A percentile compares a stretch with the other conserved stretches of the same genome.
These are phyloP conservation scores for Picea engelmannii DNA, from an alignment of 83 land plant genomes.

Conservation along the genomic window DNA sequence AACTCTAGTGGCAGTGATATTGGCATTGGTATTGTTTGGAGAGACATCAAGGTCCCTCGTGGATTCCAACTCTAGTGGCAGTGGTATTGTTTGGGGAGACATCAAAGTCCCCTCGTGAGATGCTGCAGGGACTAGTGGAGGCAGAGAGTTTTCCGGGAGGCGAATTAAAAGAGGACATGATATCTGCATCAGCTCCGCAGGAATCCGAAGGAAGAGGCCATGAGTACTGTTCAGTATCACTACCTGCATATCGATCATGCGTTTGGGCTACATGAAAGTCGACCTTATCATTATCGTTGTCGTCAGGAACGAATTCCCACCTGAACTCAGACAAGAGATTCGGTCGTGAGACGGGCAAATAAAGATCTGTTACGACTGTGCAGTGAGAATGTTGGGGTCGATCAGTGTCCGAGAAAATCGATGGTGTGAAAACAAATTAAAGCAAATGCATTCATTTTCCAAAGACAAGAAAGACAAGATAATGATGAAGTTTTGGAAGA, in stretches of 20 bases:
- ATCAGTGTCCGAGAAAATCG: neutral
- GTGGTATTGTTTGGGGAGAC: neutral
- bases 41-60: neutral
- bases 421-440: too few species aligned
- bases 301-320: too few species aligned
- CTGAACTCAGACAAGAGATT: neutral
- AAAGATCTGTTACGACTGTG: neutral
- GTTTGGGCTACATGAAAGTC: too few species aligned
- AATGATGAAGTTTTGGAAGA: conserved; percentile 8
- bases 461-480: neutral
- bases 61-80: neutral
- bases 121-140: neutral
- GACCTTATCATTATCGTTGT: too few species aligned
- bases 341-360: neutral
- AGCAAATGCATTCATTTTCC: neutral
- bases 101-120: too few species aligned
- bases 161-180: too few species aligned
- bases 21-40: neutral
- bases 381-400: neutral
- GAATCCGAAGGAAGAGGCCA: too few species aligned
- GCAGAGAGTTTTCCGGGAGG: too few species aligned
- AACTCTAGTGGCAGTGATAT: neutral
- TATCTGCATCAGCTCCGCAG: too few species aligned
- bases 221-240: too few species aligned
- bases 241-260: too few species aligned